Percentiles rank a stretch among this genome's conserved stretches.
Conservation (phyloP, 2,329 filamentous ascomycete species). For the Aspergillus hortae region DNA sequence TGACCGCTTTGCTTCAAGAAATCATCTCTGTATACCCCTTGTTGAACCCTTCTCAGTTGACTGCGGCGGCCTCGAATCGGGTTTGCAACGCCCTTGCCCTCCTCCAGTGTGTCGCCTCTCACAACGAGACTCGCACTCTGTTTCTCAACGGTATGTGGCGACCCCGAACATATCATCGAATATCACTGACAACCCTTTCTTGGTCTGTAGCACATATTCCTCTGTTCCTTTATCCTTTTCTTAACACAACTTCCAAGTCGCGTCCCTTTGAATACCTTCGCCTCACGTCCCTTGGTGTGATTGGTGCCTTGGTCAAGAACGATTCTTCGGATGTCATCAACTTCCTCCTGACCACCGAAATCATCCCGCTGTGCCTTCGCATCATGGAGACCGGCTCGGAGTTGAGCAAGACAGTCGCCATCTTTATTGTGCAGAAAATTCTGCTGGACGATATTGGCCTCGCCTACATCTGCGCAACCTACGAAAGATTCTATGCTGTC, state of each 20-base stretch:
- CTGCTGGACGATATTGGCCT: slow-evolving; percentile 92
- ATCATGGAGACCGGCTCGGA: slow-evolving; percentile 99
- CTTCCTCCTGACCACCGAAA: slow-evolving; percentile 96
- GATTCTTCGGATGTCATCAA: slow-evolving; percentile 98
- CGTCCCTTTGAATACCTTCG: slow-evolving; percentile 96
- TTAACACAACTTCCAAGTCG: slow-evolving; percentile 98
- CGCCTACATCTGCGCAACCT: slow-evolving; percentile 97
- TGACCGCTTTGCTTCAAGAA: slow-evolving; percentile 95
- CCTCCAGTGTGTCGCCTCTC: slow-evolving; percentile 93
- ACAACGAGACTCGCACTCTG: slow-evolving; percentile 90
- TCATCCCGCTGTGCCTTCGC: slow-evolving; percentile 92
- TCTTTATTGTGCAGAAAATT: slow-evolving; percentile 99
- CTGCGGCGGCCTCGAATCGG: slow-evolving; percentile 92
- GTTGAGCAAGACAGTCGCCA: slow-evolving; percentile 96
- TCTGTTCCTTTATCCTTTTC: slow-evolving; percentile 93
- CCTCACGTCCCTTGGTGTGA: slow-evolving; percentile 91
- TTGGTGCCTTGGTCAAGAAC: slow-evolving; percentile 96
- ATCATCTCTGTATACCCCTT: slow-evolving; percentile 98
- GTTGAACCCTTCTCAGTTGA: slow-evolving; percentile 93
- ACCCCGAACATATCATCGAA: not conserved
- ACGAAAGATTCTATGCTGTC: slow-evolving; percentile 96
- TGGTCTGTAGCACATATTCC: slow-evolving; percentile 77
- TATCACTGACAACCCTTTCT: slow-evolving; percentile 7
- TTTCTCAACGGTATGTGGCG: slow-evolving; percentile 77
- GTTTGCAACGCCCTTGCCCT: slow-evolving; percentile 96